Conservation (phyloP, 441 rosid genomes). For the Adansonia grandidieri region DNA sequence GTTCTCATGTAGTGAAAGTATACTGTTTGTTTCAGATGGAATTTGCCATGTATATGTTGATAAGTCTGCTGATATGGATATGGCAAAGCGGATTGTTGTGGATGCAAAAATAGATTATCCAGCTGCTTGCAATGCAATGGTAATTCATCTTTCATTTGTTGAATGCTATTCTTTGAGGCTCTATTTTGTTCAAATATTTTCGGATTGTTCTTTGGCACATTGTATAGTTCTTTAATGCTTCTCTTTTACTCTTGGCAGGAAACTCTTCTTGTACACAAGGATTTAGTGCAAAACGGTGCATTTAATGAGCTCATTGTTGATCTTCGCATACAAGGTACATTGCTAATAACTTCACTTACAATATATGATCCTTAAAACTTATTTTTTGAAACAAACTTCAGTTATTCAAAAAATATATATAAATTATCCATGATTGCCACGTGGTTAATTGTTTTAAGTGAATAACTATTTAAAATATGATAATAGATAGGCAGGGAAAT, state of each 20-base stretch:
- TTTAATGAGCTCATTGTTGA: conserved; percentile 56
- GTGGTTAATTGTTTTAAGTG: background rate
- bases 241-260: conserved; percentile 55
- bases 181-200: conserved; percentile 8
- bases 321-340: conserved; percentile 68
- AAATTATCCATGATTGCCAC: background rate
- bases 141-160: conserved; percentile 38
- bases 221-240: background rate
- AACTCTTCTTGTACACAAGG: conserved; percentile 93
- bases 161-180: conserved; percentile 4
- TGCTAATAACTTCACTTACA: background rate
- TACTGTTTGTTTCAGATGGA: conserved; percentile 69
- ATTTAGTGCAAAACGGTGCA: conserved; percentile 63
- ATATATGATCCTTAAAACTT: background rate
- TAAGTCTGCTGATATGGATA: conserved; percentile 78
- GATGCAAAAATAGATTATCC: conserved; percentile 98
- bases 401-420: background rate
- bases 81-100: conserved; percentile 75
- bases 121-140: conserved; percentile 99
- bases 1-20: conserved; percentile 18
- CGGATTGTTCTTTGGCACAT: conserved; percentile 16
- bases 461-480: background rate
- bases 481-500: background rate
- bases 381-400: background rate
- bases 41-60: conserved; percentile 96